Evolutionary conservation across 2,329 filamentous ascomycete genomes (phyloP).

Genomic region (Fusarium setosum): DNA sequence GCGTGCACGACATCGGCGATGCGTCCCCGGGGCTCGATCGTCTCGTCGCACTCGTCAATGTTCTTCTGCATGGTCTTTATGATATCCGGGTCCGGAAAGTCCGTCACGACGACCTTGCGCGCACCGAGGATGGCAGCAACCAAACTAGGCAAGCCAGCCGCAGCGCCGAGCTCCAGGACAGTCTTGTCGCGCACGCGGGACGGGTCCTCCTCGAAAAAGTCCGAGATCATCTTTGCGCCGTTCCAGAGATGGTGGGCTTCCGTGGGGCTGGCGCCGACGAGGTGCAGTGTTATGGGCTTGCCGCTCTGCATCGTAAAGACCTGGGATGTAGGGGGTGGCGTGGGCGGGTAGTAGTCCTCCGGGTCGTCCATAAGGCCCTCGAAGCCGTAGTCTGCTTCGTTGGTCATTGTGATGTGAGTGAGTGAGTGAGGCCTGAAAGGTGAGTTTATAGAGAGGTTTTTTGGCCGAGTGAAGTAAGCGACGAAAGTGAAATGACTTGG

Average conservation of each 20-base stretch:
- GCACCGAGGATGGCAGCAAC: slow-evolving; percentile 81
- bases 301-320: slow-evolving; percentile 77
- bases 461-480: not conserved
- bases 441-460: slow-evolving; percentile 9
- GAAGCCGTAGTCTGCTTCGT: slow-evolving; percentile 51
- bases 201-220: slow-evolving; percentile 80
- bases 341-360: slow-evolving; percentile 80
- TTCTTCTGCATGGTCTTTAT: slow-evolving; percentile 84
- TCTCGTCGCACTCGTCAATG: slow-evolving; percentile 66
- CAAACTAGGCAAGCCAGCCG: slow-evolving; percentile 85
- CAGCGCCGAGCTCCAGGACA: slow-evolving; percentile 91
- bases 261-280: slow-evolving; percentile 88
- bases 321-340: slow-evolving; percentile 79
- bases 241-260: slow-evolving; percentile 96
- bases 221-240: slow-evolving; percentile 80
- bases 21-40: slow-evolving; percentile 42
- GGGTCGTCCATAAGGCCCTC: slow-evolving; percentile 82
- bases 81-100: slow-evolving; percentile 89
- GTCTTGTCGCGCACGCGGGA: slow-evolving; percentile 71
- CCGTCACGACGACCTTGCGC: slow-evolving; percentile 79
- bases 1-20: slow-evolving; percentile 60
- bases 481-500: not conserved
- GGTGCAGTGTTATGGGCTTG: slow-evolving; percentile 73
- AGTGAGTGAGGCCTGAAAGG: slow-evolving; percentile 10
- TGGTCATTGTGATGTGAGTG: slow-evolving; percentile 42